Conservation (phyloP, 306 rosid species). For the Heteromeles arbutifolia region DNA sequence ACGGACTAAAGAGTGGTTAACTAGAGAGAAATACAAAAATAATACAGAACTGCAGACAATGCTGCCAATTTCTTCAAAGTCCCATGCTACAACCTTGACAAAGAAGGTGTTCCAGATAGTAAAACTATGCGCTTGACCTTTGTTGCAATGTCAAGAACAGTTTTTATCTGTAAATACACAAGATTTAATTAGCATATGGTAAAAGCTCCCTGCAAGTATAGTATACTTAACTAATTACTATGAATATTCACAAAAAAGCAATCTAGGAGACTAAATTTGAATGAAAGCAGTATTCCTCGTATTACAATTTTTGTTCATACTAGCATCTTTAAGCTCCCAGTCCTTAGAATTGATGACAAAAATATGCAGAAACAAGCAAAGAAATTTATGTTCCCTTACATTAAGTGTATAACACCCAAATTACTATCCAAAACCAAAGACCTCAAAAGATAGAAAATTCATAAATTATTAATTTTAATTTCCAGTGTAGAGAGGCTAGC, state of each 20-base stretch:
- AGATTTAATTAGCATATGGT: constrained; percentile 1
- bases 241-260: neutral
- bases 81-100: constrained; percentile 73
- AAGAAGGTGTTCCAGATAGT: constrained; percentile 93
- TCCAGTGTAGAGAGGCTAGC: neutral
- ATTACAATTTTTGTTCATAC: neutral
- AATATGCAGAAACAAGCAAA: neutral
- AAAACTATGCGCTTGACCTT: constrained; percentile 67
- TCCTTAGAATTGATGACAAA: neutral
- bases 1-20: constrained; percentile 11
- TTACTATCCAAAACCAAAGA: neutral
- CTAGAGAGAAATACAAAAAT: constrained; percentile 9
- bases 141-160: constrained; percentile 79
- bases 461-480: neutral
- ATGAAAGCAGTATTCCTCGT: neutral
- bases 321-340: neutral
- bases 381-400: neutral
- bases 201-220: constrained; percentile 1
- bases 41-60: constrained; percentile 7
- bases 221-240: neutral
- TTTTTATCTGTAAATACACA: constrained; percentile 52
- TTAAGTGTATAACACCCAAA: neutral
- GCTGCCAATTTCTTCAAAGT: constrained; percentile 22
- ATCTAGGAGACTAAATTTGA: neutral
- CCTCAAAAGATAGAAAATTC: neutral